Evolutionary conservation across 345 rosid genomes (phyloP).

Genomic region (Arabidopsis suecica): DNA sequence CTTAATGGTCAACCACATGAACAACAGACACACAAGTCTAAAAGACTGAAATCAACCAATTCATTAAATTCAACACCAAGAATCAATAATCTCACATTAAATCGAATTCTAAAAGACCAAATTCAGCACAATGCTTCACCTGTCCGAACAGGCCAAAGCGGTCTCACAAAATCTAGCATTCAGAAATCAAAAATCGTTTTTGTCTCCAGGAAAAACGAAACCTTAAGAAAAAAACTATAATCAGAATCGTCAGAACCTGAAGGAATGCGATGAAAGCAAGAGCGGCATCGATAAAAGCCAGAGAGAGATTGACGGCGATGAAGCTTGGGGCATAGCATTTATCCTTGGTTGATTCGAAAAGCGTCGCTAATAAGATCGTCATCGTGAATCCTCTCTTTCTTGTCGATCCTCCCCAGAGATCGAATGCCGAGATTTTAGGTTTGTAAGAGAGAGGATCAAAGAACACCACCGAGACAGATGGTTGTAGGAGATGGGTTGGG

Average conservation of each 20-base stretch:
- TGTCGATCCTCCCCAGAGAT: conserved; percentile 36
- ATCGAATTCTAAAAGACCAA: background rate
- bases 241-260: conserved; percentile 29
- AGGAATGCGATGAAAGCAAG: conserved; percentile 46
- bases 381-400: conserved; percentile 15
- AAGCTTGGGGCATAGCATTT: conserved; percentile 45
- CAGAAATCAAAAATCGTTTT: conserved; percentile 14
- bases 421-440: conserved; percentile 46
- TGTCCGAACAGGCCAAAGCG: background rate
- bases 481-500: conserved; percentile 43
- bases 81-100: conserved; percentile 11
- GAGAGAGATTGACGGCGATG: conserved; percentile 43
- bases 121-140: conserved; percentile 32
- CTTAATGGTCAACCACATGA: conserved; percentile 33
- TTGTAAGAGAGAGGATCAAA: conserved; percentile 37
- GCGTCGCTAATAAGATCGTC: conserved; percentile 18
- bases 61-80: background rate
- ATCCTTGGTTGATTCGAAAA: conserved; percentile 21
- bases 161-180: conserved; percentile 21
- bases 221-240: no score
- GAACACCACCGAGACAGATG: conserved; percentile 45
- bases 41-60: background rate
- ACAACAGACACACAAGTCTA: conserved; percentile 4
- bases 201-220: background rate
- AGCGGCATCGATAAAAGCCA: conserved; percentile 43